A percentile compares a stretch with the other conserved stretches of the same genome.
phyloP scores from a whole-genome alignment of 1,139 yeast species.

The Protomyces arabidopsidicola region DNA sequence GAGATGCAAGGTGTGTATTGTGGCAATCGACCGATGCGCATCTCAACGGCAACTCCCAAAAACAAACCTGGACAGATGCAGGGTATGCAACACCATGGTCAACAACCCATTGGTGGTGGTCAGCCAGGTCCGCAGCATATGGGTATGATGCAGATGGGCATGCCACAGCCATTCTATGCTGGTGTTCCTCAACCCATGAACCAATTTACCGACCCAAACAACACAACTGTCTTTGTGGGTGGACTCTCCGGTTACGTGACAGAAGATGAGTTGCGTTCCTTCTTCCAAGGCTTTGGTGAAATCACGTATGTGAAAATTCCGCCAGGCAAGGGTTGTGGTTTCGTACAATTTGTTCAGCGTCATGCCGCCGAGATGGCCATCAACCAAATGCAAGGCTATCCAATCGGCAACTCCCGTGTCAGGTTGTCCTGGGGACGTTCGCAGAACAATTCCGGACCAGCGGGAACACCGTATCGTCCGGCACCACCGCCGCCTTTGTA shows the following conservation, averaged over 20 bases:
- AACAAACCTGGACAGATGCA: constrained; percentile 41
- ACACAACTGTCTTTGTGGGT: constrained; percentile 93
- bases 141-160: constrained; percentile 37
- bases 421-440: constrained; percentile 86
- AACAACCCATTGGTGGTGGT: constrained; percentile 21
- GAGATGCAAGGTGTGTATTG: constrained; percentile 80
- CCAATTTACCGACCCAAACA: constrained; percentile 68
- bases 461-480: constrained; percentile 37
- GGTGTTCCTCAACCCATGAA: constrained; percentile 44
- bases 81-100: constrained; percentile 18
- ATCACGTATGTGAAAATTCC: constrained; percentile 85
- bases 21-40: constrained; percentile 72
- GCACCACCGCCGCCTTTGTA: constrained; percentile 41
- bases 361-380: constrained; percentile 88
- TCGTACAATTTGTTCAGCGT: constrained; percentile 73
- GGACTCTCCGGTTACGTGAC: constrained; percentile 72
- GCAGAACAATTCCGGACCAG: constrained; percentile 38
- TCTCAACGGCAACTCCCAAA: constrained; percentile 68
- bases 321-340: constrained; percentile 89
- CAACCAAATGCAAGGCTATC: constrained; percentile 86
- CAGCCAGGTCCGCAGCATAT: constrained; percentile 26
- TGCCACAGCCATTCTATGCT: constrained; percentile 39
- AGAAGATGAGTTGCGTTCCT: constrained; percentile 67
- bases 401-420: constrained; percentile 78
- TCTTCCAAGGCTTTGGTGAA: constrained; percentile 79